phyloP scores from a whole-genome alignment of 1,284 basidiomycete genomes.

The Leucoagaricus sp. region DNA sequence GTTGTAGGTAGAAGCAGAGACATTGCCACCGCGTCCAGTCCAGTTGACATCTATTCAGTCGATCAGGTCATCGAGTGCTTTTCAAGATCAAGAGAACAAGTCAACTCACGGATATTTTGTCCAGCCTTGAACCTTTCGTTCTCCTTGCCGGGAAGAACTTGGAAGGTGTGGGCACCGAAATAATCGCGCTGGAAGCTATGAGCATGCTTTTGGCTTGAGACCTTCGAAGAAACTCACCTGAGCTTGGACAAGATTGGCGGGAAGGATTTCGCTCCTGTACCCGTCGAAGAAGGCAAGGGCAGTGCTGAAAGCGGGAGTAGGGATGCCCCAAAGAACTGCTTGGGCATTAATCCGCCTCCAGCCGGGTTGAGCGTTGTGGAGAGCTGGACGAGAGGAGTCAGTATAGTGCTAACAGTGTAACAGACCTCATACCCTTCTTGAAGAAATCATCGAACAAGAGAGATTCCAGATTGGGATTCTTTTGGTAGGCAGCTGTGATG shows the following conservation, averaged over 20 bases:
- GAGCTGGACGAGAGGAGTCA: slow-evolving; percentile 47
- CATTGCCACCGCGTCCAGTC: slow-evolving; percentile 93
- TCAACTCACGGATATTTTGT: slow-evolving; percentile 81
- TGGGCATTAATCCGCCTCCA: slow-evolving; percentile 98
- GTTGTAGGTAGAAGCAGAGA: slow-evolving; percentile 91
- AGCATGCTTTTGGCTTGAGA: neutral
- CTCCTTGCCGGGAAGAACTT: slow-evolving; percentile 87
- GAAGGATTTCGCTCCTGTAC: slow-evolving; percentile 89
- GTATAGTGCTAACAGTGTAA: slow-evolving; percentile 1
- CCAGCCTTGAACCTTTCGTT: slow-evolving; percentile 78
- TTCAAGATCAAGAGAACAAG: slow-evolving; percentile 8
- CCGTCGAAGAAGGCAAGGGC: slow-evolving; percentile 99
- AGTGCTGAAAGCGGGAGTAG: slow-evolving; percentile 94
- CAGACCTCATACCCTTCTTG: slow-evolving; percentile 76
- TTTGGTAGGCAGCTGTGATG: slow-evolving; percentile 91
- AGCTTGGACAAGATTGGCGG: slow-evolving; percentile 94
- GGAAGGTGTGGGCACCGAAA: slow-evolving; percentile 96
- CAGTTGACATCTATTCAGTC: slow-evolving; percentile 74
- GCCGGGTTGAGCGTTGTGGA: slow-evolving; percentile 94
- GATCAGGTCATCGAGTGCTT: neutral
- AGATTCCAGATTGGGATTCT: slow-evolving; percentile 88
- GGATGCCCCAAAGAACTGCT: slow-evolving; percentile 96
- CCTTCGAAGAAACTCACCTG: slow-evolving; percentile 52
- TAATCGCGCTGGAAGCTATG: slow-evolving; percentile 77
- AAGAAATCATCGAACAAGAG: slow-evolving; percentile 98